These are phyloP conservation scores for Saturnispora halmiae DNA, from an alignment of 805 yeast genomes.

Conservation along the genomic window DNA sequence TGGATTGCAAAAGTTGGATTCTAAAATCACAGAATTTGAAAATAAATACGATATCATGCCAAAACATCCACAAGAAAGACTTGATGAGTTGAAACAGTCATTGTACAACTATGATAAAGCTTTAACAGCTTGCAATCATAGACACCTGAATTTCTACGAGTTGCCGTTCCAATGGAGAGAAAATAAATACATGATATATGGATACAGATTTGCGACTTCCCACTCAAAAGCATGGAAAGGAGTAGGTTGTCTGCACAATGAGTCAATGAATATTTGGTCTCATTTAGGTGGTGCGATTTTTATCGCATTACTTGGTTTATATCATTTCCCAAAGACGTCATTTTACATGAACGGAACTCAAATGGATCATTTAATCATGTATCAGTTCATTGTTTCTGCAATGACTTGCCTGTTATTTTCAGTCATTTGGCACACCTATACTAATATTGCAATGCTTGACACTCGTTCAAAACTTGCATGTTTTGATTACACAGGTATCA, in stretches of 20 bases:
- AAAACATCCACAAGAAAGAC: conserved; percentile 22
- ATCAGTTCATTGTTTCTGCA: conserved; percentile 61
- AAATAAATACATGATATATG: conserved; percentile 72
- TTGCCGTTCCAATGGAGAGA: conserved; percentile 91
- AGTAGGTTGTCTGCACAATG: conserved; percentile 66
- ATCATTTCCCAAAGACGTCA: conserved; percentile 55
- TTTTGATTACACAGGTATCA: conserved; percentile 90
- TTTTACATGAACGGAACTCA: conserved; percentile 34
- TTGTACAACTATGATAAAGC: conserved; percentile 43
- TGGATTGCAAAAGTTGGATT: conserved; percentile 32
- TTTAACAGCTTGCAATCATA: conserved; percentile 30
- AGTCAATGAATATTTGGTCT: conserved; percentile 89
- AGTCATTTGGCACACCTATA: conserved; percentile 85
- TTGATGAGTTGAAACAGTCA: conserved; percentile 27
- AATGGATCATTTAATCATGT: conserved; percentile 43
- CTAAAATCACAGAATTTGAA: conserved; percentile 33
- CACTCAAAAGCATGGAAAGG: conserved; percentile 53
- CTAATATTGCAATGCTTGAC: conserved; percentile 56
- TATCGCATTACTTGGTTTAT: conserved; percentile 45
- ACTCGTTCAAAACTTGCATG: conserved; percentile 77
- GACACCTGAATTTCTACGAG: conserved; percentile 71
- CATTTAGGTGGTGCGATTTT: conserved; percentile 65
- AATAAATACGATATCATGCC: conserved; percentile 24
- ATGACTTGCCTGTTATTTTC: conserved; percentile 72
- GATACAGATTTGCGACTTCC: conserved; percentile 72